A percentile compares a stretch with the other conserved stretches of the same genome.
phyloP scores from a whole-genome alignment of 139 green algal genomes.

The Tetraselmis chui region DNA sequence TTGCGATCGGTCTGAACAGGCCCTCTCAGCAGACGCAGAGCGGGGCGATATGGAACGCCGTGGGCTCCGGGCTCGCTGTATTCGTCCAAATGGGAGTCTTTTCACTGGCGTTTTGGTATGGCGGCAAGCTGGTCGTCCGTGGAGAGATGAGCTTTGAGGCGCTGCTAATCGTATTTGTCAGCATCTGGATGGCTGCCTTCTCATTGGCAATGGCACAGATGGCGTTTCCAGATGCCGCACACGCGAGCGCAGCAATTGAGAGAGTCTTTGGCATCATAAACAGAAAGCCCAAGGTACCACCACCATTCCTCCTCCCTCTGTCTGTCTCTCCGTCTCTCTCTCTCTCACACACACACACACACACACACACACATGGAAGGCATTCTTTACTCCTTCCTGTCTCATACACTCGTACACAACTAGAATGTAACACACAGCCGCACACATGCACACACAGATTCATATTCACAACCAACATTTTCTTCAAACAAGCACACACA shows the following conservation, averaged over 20 bases:
- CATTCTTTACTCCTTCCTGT: too few species aligned
- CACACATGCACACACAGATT: too few species aligned
- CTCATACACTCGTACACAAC: too few species aligned
- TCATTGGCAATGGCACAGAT: not conserved
- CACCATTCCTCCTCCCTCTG: too few species aligned
- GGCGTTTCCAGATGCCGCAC: not conserved
- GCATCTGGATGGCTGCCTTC: not conserved
- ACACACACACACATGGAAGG: too few species aligned
- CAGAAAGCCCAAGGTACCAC: not conserved
- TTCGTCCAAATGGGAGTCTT: not conserved
- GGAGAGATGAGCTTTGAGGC: not conserved
- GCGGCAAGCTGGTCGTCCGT: not conserved
- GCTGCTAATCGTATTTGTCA: not conserved
- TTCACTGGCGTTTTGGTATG: not conserved
- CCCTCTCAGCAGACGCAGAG: not conserved
- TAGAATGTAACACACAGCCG: too few species aligned
- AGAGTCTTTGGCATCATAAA: not conserved
- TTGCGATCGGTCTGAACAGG: not conserved
- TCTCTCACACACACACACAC: too few species aligned
- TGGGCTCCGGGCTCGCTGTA: not conserved
- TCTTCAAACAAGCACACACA: too few species aligned
- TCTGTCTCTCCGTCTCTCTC: too few species aligned
- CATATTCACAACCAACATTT: too few species aligned
- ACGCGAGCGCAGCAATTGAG: not conserved
- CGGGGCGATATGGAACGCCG: not conserved